Evolutionary conservation across 257 asterid genomes (phyloP).

Genomic region (Ophiorrhiza pumila): DNA sequence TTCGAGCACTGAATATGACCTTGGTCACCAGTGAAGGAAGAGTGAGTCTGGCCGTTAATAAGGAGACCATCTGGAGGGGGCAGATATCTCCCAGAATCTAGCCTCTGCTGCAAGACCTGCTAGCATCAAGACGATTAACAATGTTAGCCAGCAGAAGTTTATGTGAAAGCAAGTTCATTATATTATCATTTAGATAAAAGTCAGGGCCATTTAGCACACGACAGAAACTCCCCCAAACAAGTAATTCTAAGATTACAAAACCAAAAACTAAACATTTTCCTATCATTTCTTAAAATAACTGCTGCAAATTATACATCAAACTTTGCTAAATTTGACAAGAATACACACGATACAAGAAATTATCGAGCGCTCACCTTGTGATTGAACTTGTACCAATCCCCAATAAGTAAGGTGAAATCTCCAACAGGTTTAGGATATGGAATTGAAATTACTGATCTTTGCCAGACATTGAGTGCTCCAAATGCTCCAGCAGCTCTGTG

Average conservation of each 20-base stretch:
- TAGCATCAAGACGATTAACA: neutral
- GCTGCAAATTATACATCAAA: too few species aligned
- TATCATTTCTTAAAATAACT: neutral
- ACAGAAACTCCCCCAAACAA: neutral
- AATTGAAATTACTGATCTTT: constrained; percentile 87
- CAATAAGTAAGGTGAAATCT: constrained; percentile 73
- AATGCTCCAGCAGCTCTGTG: constrained; percentile 90
- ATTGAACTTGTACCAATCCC: constrained; percentile 78
- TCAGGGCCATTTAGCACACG: too few species aligned
- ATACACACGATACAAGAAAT: neutral
- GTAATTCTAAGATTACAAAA: neutral
- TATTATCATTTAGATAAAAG: neutral
- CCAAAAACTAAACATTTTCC: neutral
- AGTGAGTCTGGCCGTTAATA: constrained; percentile 58
- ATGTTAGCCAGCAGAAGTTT: neutral
- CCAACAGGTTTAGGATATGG: constrained; percentile 81
- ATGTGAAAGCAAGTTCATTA: neutral
- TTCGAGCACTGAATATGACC: constrained; percentile 36
- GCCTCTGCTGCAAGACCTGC: constrained; percentile 68
- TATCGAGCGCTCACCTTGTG: constrained; percentile 51
- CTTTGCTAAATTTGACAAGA: too few species aligned
- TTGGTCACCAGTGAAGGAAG: constrained; percentile 69
- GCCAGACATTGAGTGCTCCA: constrained; percentile 72
- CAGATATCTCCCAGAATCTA: constrained; percentile 74
- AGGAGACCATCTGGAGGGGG: constrained; percentile 83